Evolutionary conservation across 495 filamentous ascomycete species (phyloP).

Genomic region (Aspergillus incahuasiensis): DNA sequence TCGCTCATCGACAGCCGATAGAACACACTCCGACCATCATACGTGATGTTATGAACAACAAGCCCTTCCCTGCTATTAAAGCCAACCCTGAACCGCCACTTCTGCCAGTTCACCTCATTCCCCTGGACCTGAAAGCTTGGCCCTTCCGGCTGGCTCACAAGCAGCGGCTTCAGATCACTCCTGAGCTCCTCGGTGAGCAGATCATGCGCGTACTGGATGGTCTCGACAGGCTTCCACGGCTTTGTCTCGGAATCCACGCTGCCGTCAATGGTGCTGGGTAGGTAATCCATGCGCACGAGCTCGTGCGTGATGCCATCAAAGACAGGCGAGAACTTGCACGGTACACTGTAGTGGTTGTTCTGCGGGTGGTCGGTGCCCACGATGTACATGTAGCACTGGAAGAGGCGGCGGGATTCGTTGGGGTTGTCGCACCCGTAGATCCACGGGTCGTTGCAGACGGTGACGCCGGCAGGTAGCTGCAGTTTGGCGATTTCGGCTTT

Average conservation of each 20-base stretch:
- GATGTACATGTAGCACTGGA: constrained; percentile 46
- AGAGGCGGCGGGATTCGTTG: constrained; percentile 34
- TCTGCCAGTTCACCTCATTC: constrained; percentile 55
- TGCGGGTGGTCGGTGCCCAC: constrained; percentile 35
- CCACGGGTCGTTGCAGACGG: constrained; percentile 43
- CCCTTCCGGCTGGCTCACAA: constrained; percentile 73
- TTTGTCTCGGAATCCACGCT: constrained; percentile 28
- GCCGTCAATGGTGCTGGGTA: constrained; percentile 35
- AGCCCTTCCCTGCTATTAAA: constrained; percentile 63
- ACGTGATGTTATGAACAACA: constrained; percentile 60
- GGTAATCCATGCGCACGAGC: constrained; percentile 53
- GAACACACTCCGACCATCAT: constrained; percentile 65
- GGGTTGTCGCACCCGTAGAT: constrained; percentile 41
- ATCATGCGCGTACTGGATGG: constrained; percentile 47
- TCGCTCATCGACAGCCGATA: constrained; percentile 73
- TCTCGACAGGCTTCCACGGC: constrained; percentile 47
- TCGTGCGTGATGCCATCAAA: constrained; percentile 59
- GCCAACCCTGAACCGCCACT: constrained; percentile 63
- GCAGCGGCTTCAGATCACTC: constrained; percentile 69
- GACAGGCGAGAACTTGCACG: constrained; percentile 73
- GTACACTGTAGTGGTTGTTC: constrained; percentile 74
- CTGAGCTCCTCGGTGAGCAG: constrained; percentile 35
- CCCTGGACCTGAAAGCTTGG: constrained; percentile 56
- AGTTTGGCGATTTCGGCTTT: constrained; percentile 41
- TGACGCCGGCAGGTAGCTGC: constrained; percentile 34